A percentile compares a stretch with the other conserved stretches of the same genome.
phyloP scores from a whole-genome alignment of 495 filamentous ascomycete species.

The Tuber melanosporum region DNA sequence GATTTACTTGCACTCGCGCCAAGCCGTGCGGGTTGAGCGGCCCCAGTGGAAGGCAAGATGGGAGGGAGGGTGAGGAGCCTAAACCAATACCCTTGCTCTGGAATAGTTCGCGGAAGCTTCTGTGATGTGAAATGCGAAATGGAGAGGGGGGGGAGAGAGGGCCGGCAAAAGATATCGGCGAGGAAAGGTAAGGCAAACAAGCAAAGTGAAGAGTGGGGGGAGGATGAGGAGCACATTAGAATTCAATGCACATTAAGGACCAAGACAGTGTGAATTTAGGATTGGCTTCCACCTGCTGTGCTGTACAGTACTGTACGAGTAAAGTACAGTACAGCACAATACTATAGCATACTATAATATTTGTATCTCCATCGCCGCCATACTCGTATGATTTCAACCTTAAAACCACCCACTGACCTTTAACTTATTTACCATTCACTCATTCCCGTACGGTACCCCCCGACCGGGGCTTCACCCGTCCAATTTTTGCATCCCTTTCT shows the following conservation, averaged over 20 bases:
- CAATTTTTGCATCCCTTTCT: neutral
- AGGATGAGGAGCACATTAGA: neutral
- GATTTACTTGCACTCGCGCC: neutral
- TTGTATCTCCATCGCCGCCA: neutral
- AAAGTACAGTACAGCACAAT: neutral
- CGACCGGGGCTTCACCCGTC: neutral
- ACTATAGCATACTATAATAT: neutral
- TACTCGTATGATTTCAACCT: neutral
- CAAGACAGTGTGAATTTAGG: neutral
- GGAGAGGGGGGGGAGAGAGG: neutral
- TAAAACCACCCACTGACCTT: neutral
- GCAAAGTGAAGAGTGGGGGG: neutral
- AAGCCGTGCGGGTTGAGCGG: neutral
- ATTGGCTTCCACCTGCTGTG: neutral
- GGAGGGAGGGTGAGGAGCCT: neutral
- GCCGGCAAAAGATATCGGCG: neutral
- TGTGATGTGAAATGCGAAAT: neutral
- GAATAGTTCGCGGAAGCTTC: neutral
- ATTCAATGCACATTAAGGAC: neutral
- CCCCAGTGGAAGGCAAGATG: neutral
- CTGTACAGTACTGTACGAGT: neutral
- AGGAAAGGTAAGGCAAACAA: neutral
- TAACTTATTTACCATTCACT: neutral
- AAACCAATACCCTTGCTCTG: neutral
- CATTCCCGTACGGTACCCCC: neutral